Evolutionary conservation across 2,329 filamentous ascomycete genomes (phyloP).

Genomic region (Neoarthrinium moseri): DNA sequence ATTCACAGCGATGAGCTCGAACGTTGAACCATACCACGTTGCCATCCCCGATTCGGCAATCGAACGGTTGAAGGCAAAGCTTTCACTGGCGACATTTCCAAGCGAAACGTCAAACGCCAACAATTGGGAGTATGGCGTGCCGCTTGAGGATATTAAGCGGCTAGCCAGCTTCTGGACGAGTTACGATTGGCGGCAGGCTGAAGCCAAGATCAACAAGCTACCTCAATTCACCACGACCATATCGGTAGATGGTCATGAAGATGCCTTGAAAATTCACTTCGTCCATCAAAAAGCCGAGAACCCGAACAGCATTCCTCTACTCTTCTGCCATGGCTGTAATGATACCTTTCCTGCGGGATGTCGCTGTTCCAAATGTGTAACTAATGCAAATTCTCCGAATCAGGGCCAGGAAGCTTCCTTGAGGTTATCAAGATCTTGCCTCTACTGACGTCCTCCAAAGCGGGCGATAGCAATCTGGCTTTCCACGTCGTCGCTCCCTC

Average conservation of each 20-base stretch:
- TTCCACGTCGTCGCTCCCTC: slow-evolving; percentile 60
- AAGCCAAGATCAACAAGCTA: slow-evolving; percentile 31
- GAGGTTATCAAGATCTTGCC: slow-evolving; percentile 64
- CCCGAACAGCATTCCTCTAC: slow-evolving; percentile 25
- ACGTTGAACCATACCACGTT: slow-evolving; percentile 32
- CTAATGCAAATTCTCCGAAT: too few relatives aligned
- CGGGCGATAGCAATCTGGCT: slow-evolving; percentile 28
- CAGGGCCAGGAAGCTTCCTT: slow-evolving; percentile 69
- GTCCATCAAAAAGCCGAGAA: slow-evolving; percentile 30
- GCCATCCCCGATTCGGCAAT: slow-evolving; percentile 29
- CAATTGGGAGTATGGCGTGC: slow-evolving; percentile 36
- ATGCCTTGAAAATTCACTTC: slow-evolving; percentile 35
- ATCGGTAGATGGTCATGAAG: slow-evolving; percentile 34
- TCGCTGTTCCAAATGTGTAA: too few relatives aligned
- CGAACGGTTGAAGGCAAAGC: slow-evolving; percentile 29
- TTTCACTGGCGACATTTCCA: slow-evolving; percentile 33
- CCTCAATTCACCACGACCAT: slow-evolving; percentile 34
- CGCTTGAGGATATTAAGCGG: slow-evolving; percentile 33
- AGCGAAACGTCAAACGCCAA: slow-evolving; percentile 37
- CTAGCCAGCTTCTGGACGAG: slow-evolving; percentile 32
- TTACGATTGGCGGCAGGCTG: slow-evolving; percentile 33
- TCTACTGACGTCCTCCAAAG: slow-evolving; percentile 36
- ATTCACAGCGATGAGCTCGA: too few relatives aligned
- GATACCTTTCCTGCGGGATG: too few relatives aligned
- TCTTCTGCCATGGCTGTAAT: slow-evolving; percentile 33